These are phyloP conservation scores for Colletotrichum camelliae DNA, from an alignment of 2,329 filamentous ascomycete genomes.

Conservation along the genomic window DNA sequence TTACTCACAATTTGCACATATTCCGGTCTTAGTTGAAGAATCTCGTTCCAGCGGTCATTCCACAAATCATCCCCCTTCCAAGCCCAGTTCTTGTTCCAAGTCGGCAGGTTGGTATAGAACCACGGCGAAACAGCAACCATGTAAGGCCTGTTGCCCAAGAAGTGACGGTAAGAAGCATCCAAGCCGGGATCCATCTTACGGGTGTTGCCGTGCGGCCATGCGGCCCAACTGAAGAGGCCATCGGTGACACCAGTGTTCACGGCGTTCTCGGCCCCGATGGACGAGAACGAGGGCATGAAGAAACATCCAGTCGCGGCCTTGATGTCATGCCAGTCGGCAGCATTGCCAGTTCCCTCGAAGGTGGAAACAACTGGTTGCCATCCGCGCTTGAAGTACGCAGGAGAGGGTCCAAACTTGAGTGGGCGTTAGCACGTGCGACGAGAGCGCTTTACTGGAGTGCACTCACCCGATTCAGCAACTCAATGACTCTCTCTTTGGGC, in stretches of 20 bases:
- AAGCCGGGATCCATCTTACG: constrained; percentile 20
- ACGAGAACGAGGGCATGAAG: constrained; percentile 51
- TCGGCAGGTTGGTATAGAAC: constrained; percentile 65
- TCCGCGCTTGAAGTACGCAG: constrained; percentile 26
- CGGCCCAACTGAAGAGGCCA: constrained; percentile 42
- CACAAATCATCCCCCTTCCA: constrained; percentile 66
- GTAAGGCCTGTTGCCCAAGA: constrained; percentile 27
- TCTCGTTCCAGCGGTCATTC: constrained; percentile 61
- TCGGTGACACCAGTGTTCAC: constrained; percentile 28
- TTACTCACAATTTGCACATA: constrained; percentile 50
- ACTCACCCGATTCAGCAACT: constrained; percentile 6
- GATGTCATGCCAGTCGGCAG: constrained; percentile 48
- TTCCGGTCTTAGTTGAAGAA: constrained; percentile 53
- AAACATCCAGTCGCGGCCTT: constrained; percentile 42
- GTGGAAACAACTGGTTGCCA: constrained; percentile 42
- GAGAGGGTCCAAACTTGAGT: not conserved
- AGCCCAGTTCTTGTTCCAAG: constrained; percentile 66
- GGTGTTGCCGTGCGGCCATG: constrained; percentile 36
- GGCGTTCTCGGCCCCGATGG: constrained; percentile 35
- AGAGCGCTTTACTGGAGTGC: not conserved
- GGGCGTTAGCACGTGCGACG: not conserved
- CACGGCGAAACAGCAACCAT: constrained; percentile 63
- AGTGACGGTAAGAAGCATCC: constrained; percentile 24
- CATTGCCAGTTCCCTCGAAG: constrained; percentile 47
- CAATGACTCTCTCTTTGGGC: constrained; percentile 12